Percentiles rank a stretch among this genome's conserved stretches.
These are phyloP conservation scores for Lecanoromycetidae sp. DNA, from an alignment of 2,329 filamentous ascomycete species.

Conservation along the genomic window DNA sequence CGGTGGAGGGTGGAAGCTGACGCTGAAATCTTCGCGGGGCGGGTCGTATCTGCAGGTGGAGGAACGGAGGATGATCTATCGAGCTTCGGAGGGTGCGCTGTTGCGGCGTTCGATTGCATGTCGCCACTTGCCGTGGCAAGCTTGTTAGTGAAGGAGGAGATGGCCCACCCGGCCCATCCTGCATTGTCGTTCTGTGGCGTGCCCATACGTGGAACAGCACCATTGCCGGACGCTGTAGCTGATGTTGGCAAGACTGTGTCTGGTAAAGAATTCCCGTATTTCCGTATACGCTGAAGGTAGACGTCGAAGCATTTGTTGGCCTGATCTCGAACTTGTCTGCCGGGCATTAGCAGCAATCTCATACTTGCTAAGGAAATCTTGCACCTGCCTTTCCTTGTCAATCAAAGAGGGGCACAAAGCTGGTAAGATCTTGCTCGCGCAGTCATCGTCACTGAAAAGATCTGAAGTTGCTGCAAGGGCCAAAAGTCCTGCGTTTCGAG, in stretches of 20 bases:
- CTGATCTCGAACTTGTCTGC: constrained; percentile 68
- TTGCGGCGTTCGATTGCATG: constrained; percentile 54
- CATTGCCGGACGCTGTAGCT: constrained; percentile 34
- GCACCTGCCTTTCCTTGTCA: constrained; percentile 77
- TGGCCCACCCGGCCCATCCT: constrained; percentile 90
- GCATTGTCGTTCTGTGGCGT: constrained; percentile 60
- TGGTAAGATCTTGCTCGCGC: constrained; percentile 70
- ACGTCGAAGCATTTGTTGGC: constrained; percentile 78
- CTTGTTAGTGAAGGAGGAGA: constrained; percentile 97
- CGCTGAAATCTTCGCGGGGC: constrained; percentile 26
- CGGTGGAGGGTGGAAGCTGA: constrained; percentile 50
- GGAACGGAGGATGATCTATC: constrained; percentile 32
- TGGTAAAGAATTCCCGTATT: constrained; percentile 63
- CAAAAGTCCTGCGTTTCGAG: constrained; percentile 76
- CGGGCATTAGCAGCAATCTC: constrained; percentile 6
- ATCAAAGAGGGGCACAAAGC: constrained; percentile 72
- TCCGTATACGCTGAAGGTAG: constrained; percentile 72
- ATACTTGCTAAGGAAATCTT: background rate
- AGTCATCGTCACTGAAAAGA: constrained; percentile 79
- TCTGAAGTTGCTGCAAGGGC: constrained; percentile 77
- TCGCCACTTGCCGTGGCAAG: constrained; percentile 72
- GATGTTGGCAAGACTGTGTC: constrained; percentile 65
- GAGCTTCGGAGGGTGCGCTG: constrained; percentile 32
- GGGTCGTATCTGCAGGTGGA: constrained; percentile 27
- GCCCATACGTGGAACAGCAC: constrained; percentile 57